Conservation (phyloP, 2,329 filamentous ascomycete species). For the Colletotrichum limetticola region DNA sequence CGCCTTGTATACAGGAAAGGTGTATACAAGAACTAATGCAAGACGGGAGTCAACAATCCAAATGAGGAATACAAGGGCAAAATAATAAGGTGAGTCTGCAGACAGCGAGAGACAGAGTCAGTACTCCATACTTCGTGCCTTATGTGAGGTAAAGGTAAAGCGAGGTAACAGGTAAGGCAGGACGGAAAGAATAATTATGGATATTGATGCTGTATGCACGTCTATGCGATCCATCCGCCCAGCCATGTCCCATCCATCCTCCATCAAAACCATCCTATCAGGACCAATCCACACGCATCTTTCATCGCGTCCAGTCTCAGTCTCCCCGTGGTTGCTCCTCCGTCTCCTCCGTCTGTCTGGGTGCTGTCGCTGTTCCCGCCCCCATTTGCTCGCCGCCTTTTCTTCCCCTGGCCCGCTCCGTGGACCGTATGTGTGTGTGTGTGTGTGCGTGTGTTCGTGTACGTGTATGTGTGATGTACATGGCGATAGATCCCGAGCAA, state of each 20-base stretch:
- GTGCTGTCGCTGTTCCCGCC: background rate
- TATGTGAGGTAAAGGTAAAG: background rate
- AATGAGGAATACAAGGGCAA: background rate
- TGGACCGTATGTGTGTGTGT: background rate
- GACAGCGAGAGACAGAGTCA: background rate
- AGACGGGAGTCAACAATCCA: background rate
- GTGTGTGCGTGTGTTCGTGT: background rate
- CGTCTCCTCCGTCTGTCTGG: background rate
- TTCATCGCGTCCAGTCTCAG: background rate
- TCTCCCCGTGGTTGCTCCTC: conserved; percentile 10
- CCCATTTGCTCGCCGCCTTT: background rate
- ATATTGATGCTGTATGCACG: conserved; percentile 20
- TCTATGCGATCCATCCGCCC: conserved; percentile 21
- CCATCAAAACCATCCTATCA: conserved; percentile 10
- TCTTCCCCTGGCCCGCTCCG: background rate
- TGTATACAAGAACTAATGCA: background rate
- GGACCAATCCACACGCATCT: conserved; percentile 3
- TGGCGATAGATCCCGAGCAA: background rate
- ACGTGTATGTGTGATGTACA: background rate
- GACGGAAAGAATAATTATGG: conserved; percentile 20
- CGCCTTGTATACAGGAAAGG: background rate
- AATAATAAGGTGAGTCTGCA: conserved; percentile 1
- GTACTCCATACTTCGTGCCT: background rate
- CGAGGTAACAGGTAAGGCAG: conserved; percentile 12
- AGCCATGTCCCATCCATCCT: background rate